phyloP scores from a whole-genome alignment of 768 basidiomycete species.

The Suillus ampliporus region DNA sequence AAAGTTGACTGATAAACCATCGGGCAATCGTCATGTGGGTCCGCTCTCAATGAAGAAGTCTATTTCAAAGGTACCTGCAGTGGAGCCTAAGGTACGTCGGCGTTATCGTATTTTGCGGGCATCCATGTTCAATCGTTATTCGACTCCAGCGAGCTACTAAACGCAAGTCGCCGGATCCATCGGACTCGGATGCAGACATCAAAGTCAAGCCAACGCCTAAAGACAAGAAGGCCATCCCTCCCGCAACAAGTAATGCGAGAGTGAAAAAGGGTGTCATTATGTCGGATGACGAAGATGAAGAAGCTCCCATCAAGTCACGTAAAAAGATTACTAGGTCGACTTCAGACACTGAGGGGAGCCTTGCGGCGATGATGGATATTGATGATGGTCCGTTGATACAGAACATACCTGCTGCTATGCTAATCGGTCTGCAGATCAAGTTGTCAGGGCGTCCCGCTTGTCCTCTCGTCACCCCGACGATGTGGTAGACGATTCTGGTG shows the following conservation, averaged over 20 bases:
- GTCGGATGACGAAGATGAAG: conserved; percentile 66
- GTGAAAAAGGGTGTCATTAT: conserved; percentile 55
- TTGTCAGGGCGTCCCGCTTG: conserved; percentile 29
- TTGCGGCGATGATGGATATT: conserved; percentile 76
- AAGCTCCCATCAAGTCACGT: conserved; percentile 28
- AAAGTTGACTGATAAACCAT: neutral
- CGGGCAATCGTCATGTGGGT: neutral
- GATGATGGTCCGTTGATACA: conserved; percentile 63
- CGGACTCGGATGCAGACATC: conserved; percentile 39
- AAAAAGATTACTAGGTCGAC: conserved; percentile 37
- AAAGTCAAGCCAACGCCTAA: conserved; percentile 11
- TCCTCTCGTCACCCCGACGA: conserved; percentile 26
- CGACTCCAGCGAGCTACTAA: conserved; percentile 40
- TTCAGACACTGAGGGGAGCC: conserved; percentile 50
- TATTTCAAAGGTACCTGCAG: conserved; percentile 2
- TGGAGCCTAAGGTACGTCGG: conserved; percentile 14
- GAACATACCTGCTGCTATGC: conserved; percentile 14
- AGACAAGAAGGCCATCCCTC: conserved; percentile 16
- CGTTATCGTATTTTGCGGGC: neutral
- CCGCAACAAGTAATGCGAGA: conserved; percentile 29
- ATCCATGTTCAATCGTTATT: conserved; percentile 20
- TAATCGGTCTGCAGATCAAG: conserved; percentile 27
- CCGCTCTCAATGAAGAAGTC: neutral
- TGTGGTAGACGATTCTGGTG: conserved; percentile 33
- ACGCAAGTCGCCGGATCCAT: conserved; percentile 50